Conservation (phyloP, 495 filamentous ascomycete species). For the Chlorociboria aeruginascens region DNA sequence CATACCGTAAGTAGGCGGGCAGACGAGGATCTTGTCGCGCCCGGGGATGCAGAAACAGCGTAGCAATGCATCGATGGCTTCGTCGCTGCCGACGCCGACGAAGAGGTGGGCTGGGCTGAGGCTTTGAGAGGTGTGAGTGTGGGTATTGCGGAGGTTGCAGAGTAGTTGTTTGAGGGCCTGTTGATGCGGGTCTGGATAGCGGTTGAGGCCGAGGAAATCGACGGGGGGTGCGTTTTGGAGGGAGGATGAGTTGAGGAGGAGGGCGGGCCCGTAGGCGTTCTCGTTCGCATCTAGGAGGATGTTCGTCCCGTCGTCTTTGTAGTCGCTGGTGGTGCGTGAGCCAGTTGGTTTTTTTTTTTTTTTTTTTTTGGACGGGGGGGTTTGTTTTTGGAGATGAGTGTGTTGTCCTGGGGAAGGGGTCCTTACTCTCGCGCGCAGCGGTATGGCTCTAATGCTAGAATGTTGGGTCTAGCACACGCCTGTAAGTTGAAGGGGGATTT, state of each 20-base stretch:
- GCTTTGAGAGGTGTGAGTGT: slow-evolving; percentile 61
- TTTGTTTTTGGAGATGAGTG: no score
- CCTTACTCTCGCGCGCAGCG: slow-evolving; percentile 73
- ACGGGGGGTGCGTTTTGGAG: slow-evolving; percentile 12
- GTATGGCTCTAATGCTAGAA: slow-evolving; percentile 71
- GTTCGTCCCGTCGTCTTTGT: slow-evolving; percentile 97
- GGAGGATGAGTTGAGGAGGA: slow-evolving; percentile 20
- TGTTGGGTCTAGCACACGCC: slow-evolving; percentile 75
- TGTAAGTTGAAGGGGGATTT: slow-evolving; percentile 55
- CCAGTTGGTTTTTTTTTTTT: no score
- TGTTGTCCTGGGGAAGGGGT: no score
- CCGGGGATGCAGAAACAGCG: slow-evolving; percentile 86
- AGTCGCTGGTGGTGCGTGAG: slow-evolving; percentile 54
- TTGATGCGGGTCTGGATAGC: slow-evolving; percentile 97
- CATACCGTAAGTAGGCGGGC: slow-evolving; percentile 97
- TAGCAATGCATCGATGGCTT: slow-evolving; percentile 88
- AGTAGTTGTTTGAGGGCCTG: slow-evolving; percentile 70
- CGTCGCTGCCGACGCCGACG: slow-evolving; percentile 90
- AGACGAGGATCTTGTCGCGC: slow-evolving; percentile 79
- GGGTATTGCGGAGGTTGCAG: slow-evolving; percentile 79
- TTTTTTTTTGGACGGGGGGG: no score
- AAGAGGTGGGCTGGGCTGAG: slow-evolving; percentile 78
- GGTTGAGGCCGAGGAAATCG: slow-evolving; percentile 69
- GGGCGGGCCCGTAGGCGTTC: slow-evolving; percentile 81
- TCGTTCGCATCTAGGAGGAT: slow-evolving; percentile 96